Conservation (phyloP, 345 rosid species). For the Pseudoturritis turrita region DNA sequence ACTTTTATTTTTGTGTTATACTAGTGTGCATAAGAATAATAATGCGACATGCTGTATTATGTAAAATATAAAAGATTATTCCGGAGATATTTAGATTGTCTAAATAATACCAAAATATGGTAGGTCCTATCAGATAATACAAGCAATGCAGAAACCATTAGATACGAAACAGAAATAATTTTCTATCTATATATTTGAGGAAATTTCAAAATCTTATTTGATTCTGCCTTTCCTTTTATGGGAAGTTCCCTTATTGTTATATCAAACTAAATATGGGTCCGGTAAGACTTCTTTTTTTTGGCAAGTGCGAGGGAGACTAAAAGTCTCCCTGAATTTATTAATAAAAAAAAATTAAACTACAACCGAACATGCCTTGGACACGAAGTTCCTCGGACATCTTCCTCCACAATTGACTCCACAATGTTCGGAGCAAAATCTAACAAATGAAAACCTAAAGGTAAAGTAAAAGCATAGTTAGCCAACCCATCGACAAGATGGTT, state of each 20-base stretch:
- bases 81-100: background rate
- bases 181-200: background rate
- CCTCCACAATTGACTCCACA: no score
- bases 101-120: background rate
- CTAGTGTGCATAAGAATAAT: background rate
- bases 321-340: no score
- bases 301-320: no score
- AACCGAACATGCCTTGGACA: no score
- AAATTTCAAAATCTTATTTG: background rate
- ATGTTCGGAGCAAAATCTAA: no score
- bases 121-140: slow-evolving; percentile 2
- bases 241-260: slow-evolving; percentile 13
- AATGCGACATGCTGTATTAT: background rate
- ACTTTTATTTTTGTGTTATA: background rate
- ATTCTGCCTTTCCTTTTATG: background rate
- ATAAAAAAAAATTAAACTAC: no score
- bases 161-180: background rate
- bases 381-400: no score
- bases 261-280: background rate
- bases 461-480: no score
- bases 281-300: background rate
- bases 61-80: background rate
- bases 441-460: no score
- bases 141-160: slow-evolving; percentile 14
- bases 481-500: no score